Evolutionary conservation across 768 basidiomycete genomes (phyloP), one percentile per base, ranked within the genome.

Genomic region (Lentinula edodes): DNA sequence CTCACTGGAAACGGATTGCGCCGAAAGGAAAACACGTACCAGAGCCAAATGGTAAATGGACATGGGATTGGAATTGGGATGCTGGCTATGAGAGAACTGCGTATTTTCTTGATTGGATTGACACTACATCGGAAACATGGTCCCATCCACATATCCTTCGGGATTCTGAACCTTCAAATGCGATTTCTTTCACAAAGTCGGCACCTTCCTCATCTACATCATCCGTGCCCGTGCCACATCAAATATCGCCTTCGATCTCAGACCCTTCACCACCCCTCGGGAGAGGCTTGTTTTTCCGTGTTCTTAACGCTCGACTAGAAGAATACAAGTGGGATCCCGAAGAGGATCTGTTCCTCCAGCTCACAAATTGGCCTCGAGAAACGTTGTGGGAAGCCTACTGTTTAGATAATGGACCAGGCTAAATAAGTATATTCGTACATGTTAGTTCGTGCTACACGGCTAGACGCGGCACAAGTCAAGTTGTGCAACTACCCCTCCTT

Each of bases 11-110:
- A 52, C 76, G 75, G 35, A 69, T 70, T 2, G 74, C 71, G 15
- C 55, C 55, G 41, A 43, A 43, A 32, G 55, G 55, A 38, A 56
- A 56, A 34, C 55, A 45, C 39, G 55, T 56, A 23, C 55, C 55
- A 12, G 55, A 45, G 18, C 55, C 55, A 10, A 20, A 56, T 42
- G 32, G 32, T 2, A 54, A 32, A 16, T 56, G 54, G 57, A 41
- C 39, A 63, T 78, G 75, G 6, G 78, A 78, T 46, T 72, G 69
- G 35, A 56, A 56, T 34, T 92, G 91, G 91, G 90, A 93, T 63
- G 84, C 80, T 18, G 91, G 91, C 13, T 93, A 92, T 70, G 83
- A 84, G 43, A 79, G 76, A 32, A 93, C 90, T 1, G 90, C 80
- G 2, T 91, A 82, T 70, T 91, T 93, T 67, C 81, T 91, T 58